Conservation (phyloP, 202 grass and related monocot genomes). For the Zizania palustris region DNA sequence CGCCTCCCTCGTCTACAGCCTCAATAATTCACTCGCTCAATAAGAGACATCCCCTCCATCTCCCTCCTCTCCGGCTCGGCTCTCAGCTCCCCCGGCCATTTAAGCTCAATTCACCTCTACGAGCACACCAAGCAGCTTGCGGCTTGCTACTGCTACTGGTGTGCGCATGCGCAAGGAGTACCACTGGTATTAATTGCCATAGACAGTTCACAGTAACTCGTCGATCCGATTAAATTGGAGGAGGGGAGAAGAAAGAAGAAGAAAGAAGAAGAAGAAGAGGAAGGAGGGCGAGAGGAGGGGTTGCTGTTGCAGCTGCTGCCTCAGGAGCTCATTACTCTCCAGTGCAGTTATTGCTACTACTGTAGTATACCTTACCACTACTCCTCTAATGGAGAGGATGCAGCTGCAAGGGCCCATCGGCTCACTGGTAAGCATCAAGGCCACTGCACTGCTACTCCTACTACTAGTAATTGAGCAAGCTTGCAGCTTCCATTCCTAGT, state of each 20-base stretch:
- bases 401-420: constrained; percentile 74
- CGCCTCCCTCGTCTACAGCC: neutral
- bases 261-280: neutral
- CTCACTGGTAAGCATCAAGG: constrained; percentile 50
- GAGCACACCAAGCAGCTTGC: neutral
- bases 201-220: neutral
- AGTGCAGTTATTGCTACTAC: constrained; percentile 51
- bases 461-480: constrained; percentile 29
- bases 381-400: constrained; percentile 62
- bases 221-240: constrained; percentile 39
- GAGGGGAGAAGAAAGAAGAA: neutral
- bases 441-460: neutral
- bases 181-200: constrained; percentile 49
- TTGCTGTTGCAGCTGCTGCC: constrained; percentile 28
- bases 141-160: neutral
- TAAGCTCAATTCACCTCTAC: neutral
- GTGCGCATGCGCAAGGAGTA: neutral
- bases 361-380: constrained; percentile 1
- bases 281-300: neutral
- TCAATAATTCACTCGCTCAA: constrained; percentile 51
- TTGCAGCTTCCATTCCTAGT: constrained; percentile 53
- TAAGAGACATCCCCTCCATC: constrained; percentile 57
- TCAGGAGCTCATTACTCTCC: constrained; percentile 43
- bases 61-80: neutral
- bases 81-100: neutral